Percentiles rank a stretch among this genome's conserved stretches.
phyloP scores from a whole-genome alignment of 1,284 basidiomycete genomes.

The Sporisorium sorghi region DNA sequence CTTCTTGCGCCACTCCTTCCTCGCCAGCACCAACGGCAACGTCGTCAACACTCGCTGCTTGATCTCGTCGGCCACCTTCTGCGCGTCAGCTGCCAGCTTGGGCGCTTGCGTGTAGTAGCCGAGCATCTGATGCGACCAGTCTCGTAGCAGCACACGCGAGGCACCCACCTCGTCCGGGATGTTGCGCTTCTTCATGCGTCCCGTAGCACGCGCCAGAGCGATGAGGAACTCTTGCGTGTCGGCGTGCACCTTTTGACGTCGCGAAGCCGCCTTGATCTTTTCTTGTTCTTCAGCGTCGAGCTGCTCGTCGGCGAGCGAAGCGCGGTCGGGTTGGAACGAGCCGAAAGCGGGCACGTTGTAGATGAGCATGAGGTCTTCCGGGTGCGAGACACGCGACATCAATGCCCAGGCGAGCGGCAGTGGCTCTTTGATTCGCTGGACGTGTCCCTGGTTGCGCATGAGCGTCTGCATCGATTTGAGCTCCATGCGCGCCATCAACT shows the following conservation, averaged over 20 bases:
- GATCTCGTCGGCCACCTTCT: slow-evolving; percentile 26
- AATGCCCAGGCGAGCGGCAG: slow-evolving; percentile 58
- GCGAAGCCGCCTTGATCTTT: slow-evolving; percentile 32
- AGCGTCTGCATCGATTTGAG: slow-evolving; percentile 57
- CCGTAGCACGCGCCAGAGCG: slow-evolving; percentile 57
- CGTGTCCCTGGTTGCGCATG: slow-evolving; percentile 63
- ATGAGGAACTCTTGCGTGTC: slow-evolving; percentile 66
- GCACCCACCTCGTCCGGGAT: slow-evolving; percentile 62
- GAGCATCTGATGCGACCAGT: slow-evolving; percentile 62
- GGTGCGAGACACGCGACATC: slow-evolving; percentile 56
- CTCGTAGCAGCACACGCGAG: slow-evolving; percentile 60
- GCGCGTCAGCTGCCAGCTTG: slow-evolving; percentile 42
- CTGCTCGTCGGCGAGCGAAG: slow-evolving; percentile 49
- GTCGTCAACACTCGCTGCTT: slow-evolving; percentile 29
- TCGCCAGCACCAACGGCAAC: slow-evolving; percentile 36
- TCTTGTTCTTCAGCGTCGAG: slow-evolving; percentile 43
- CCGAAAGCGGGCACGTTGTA: slow-evolving; percentile 66
- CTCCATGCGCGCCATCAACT: slow-evolving; percentile 41
- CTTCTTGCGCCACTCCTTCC: slow-evolving; percentile 57
- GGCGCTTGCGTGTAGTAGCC: slow-evolving; percentile 64
- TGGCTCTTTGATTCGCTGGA: slow-evolving; percentile 65
- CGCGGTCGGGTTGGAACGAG: slow-evolving; percentile 50
- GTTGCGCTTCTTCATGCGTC: slow-evolving; percentile 59
- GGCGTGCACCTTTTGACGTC: slow-evolving; percentile 54
- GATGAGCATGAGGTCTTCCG: slow-evolving; percentile 64